Base-by-base conservation (phyloP, 1,139 yeast species). In the Protomyces pachydermus region DNA sequence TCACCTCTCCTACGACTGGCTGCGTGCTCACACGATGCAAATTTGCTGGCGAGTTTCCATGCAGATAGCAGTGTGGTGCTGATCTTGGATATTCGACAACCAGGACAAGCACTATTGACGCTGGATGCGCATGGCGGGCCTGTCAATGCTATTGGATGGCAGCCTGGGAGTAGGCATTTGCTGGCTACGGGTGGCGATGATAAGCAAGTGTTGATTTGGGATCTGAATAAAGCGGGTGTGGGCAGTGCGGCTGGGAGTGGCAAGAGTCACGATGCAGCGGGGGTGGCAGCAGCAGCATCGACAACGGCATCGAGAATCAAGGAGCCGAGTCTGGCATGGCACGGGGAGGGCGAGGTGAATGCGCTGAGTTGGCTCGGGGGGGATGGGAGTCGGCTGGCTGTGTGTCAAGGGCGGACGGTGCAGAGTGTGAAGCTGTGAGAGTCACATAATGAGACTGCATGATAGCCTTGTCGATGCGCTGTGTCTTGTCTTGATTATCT, bases 171-270 rank as follows among this genome's bases (percentile, higher is more conserved):
- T 39, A 76, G 78, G 50, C 84, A 87, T 68, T 76, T 81, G 54
- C 75, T 93, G 39, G 79, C 90, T 18, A 82, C 91, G 0, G 95
- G 95, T 20, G 86, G 88, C 28, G 98, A 93, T 73, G 98, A 91
- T 75, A 88, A 97, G 74, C 97, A 91, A 74, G 88, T 89, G 0
- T 77, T 91, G 46, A 78, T 88, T 16, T 91, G 97, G 95, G 97
- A 93, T 74, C 78, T 90, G 66, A 35, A 57, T 39, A 51, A 42
- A 20, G 39, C 61, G 78, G 72, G 28, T 35, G 70, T 55, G 65
- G 71, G 61, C 56, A 4, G 23, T 8, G 23, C 12, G 69, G 52
- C 50, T 6, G 42, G 12, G 10, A 45, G 68, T 45, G 68, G 67
- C 12, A 88, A 89, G 1, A 77, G 79, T 12, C 75, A 79, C 61